Evolutionary conservation across 73 alveolate genomes (phyloP).

Genomic region (Paramecium primaurelia): DNA sequence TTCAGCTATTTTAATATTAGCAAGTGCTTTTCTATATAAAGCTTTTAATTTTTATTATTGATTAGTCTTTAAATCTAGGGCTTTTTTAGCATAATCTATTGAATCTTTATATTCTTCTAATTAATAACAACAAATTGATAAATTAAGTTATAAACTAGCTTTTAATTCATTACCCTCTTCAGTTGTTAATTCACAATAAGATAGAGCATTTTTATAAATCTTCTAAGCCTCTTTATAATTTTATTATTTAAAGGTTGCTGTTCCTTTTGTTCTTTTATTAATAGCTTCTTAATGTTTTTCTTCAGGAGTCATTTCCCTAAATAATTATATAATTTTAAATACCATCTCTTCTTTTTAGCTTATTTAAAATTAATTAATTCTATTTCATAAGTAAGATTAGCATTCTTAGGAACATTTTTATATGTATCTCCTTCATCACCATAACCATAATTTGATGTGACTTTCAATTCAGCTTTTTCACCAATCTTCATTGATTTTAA

Average conservation of each 20-base stretch:
- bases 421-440: background rate
- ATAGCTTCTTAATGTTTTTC: constrained; percentile 82
- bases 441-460: background rate
- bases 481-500: background rate
- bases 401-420: background rate
- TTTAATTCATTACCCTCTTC: constrained; percentile 51
- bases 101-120: constrained; percentile 73
- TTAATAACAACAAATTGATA: constrained; percentile 66
- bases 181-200: constrained; percentile 62
- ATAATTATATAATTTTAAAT: background rate
- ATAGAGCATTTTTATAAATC: constrained; percentile 65
- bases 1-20: constrained; percentile 59
- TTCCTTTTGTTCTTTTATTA: constrained; percentile 86
- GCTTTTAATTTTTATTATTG: constrained; percentile 68
- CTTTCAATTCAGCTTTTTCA: background rate
- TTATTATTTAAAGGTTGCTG: constrained; percentile 68
- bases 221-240: constrained; percentile 71
- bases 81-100: constrained; percentile 65
- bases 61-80: constrained; percentile 69
- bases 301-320: constrained; percentile 55
- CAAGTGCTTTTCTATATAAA: constrained; percentile 70
- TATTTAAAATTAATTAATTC: background rate
- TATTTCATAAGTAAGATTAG: background rate
- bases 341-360: background rate
- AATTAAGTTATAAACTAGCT: constrained; percentile 58